Base-by-base conservation (phyloP, 495 filamentous ascomycete genomes). In the Penicillium cinerascens region DNA sequence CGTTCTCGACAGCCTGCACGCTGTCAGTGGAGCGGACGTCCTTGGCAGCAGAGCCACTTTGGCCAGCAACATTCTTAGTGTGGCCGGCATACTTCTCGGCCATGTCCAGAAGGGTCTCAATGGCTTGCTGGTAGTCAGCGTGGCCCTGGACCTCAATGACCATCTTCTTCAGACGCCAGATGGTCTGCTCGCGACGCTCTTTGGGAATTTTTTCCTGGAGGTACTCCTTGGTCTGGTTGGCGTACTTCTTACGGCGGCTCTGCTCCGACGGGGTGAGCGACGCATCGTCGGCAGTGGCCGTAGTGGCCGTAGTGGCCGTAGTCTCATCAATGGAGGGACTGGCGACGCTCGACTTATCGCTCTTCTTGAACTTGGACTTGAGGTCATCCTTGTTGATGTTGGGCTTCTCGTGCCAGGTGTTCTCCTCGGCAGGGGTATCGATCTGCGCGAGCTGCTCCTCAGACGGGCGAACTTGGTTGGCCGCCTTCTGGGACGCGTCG, bases 91-190 rank as follows among this genome's bases (percentile, higher is more conserved):
- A 98, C 51, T 87, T 81, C 73, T 96, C 92, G 20, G 91, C 92
- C 44, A 98, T 75, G 33, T 76, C 70, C 25, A 98, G 78, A 6
- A 98, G 69, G 11, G 92, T 96, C 54, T 91, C 82, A 54, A 97
- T 85, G 7, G 93, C 95, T 63, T 84, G 83, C 52, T 91, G 82
- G 67, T 98, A 98, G 55, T 97, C 93, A 45, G 85, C 82, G 64
- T 96, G 93, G 36, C 90, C 85, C 67, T 98, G 93, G 49, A 95
- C 87, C 76, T 98, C 93, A 49, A 96, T 79, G 22, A 98, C 73
- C 89, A 98, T 95, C 82, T 97, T 97, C 83, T 97, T 97, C 51
- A 98, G 68, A 42, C 93, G 88, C 80, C 84, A 97, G 60, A 97
- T 83, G 21, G 84, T 84, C 76, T 96, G 92, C 2, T 97, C 91